phyloP scores from a whole-genome alignment of 148 eudicot genomes.

The Polygonum aviculare region DNA sequence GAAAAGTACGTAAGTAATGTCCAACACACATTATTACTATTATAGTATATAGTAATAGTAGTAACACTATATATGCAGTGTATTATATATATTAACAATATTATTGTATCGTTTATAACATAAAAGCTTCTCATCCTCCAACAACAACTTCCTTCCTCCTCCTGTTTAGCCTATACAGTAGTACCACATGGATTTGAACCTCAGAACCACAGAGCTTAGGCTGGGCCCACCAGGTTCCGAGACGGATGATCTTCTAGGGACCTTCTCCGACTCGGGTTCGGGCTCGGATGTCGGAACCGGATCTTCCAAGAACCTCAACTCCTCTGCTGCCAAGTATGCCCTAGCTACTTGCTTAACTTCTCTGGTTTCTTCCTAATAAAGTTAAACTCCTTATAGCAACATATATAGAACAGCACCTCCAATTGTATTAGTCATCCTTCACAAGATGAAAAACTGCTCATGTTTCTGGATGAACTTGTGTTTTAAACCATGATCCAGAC shows the following conservation, averaged over 20 bases:
- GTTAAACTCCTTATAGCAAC: not conserved
- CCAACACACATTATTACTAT: too few species aligned
- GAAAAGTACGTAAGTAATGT: not conserved
- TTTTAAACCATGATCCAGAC: too few species aligned
- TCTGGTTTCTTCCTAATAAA: not conserved
- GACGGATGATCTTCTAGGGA: slow-evolving; percentile 15
- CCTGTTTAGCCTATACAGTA: not conserved
- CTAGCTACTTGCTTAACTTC: not conserved
- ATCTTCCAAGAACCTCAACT: not conserved
- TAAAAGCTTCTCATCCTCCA: not conserved
- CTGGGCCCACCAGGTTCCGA: not conserved
- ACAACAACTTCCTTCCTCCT: not conserved
- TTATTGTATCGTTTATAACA: not conserved
- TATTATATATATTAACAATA: not conserved
- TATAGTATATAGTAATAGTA: not conserved
- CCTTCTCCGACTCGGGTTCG: slow-evolving; percentile 27
- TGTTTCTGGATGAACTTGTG: too few species aligned
- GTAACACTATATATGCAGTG: not conserved
- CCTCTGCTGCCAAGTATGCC: not conserved
- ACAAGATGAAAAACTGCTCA: too few species aligned
- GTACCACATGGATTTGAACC: not conserved
- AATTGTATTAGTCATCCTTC: too few species aligned
- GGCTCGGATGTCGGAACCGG: slow-evolving; percentile 9
- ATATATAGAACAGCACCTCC: too few species aligned
- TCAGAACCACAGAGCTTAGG: not conserved